Base-by-base conservation (phyloP, 805 yeast species). In the Priceomyces melissophilus region DNA sequence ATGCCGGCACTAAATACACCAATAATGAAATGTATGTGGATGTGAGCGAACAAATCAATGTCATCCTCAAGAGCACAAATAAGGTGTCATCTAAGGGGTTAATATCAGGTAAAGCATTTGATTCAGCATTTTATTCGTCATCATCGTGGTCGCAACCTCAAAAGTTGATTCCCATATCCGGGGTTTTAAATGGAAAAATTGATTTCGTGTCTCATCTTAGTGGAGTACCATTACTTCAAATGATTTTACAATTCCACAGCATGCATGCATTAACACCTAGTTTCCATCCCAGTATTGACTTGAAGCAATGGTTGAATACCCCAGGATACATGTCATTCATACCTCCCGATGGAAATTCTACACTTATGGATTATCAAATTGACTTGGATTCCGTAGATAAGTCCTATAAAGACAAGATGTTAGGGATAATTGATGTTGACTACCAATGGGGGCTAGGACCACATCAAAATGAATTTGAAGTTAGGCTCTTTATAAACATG, bases 11-110 rank as follows among this genome's bases (percentile, higher is more conserved):
- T n/a, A 76, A 74, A 48, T 80, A 87, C 57, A 74, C 87, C 3
- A 81, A 81, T 48, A 88, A 91, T 60, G 98, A 91, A 61, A 71
- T 91, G 61, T 88, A 82, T 57, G 84, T 91, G 7, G 98, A 93
- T 61, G 58, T 93, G 4, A 70, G 73, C 2, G 99, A 91, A 58
- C 66, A 73, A 1, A 59, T 86, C 15, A 75, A 74, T 46, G 74
- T 83, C 29, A 71, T 84, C 0, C 59, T 81, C 15, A 67, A 71
- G 16, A 62, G 76, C 3, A 28, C 40, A 3, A 26, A 43, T 12
- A 50, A 46, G 12, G 43, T 12, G 31, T 43, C 29, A 31, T 33
- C 31, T 20, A 36, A 23, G 40, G 44, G 23, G 23, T 25, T 42
- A 26, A n/a, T 41, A 12, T 15, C 68, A 60, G 32, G 61, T 49